These are phyloP conservation scores for Eucalyptus pumila DNA, from an alignment of 345 rosid species.

Conservation along the genomic window DNA sequence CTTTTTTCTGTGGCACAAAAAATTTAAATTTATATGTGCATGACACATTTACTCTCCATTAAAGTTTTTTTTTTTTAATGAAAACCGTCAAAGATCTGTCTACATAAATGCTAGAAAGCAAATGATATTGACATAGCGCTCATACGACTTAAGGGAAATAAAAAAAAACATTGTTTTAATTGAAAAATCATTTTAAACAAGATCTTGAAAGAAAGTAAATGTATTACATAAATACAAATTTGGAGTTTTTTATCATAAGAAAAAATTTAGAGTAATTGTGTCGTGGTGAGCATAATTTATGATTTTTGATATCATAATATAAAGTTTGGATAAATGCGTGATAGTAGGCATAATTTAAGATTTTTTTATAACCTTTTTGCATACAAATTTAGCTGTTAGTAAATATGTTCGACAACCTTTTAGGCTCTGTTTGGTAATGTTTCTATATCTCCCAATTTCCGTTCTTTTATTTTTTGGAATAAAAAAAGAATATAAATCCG, in stretches of 20 bases:
- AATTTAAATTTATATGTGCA: too few relatives aligned
- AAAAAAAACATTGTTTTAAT: too few relatives aligned
- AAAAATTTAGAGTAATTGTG: fast-evolving
- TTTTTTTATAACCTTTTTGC: neutral
- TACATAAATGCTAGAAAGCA: too few relatives aligned
- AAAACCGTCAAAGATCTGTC: fast-evolving
- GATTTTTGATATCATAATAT: too few relatives aligned
- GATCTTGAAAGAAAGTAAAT: neutral
- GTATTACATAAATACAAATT: too few relatives aligned
- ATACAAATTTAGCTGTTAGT: neutral
- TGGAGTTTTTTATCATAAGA: neutral
- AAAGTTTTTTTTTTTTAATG: too few relatives aligned
- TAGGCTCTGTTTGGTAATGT: too few relatives aligned
- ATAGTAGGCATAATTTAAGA: neutral
- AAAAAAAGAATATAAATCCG: fast-evolving
- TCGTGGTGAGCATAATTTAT: neutral
- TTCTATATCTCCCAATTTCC: fast-evolving
- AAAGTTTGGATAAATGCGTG: too few relatives aligned
- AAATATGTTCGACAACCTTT: neutral
- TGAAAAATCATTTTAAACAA: neutral
- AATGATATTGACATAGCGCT: neutral
- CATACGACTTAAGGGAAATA: neutral
- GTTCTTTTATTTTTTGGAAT: fast-evolving
- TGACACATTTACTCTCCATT: neutral
- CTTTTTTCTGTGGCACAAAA: too few relatives aligned